Evolutionary conservation across 2,329 filamentous ascomycete species (phyloP).

Genomic region (Sporothrix euskadiensis): DNA sequence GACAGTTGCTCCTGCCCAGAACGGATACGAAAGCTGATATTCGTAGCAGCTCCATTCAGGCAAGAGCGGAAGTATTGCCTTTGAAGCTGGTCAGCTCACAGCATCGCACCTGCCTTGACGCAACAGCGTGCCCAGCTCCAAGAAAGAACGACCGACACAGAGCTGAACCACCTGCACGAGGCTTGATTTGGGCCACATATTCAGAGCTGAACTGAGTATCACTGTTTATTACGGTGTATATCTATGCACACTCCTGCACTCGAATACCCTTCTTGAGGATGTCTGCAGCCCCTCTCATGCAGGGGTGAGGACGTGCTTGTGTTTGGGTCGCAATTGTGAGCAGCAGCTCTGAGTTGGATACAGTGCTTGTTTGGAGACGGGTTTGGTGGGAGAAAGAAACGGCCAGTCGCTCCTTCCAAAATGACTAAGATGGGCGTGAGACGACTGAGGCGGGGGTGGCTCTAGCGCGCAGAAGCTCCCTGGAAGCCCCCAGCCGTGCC

Average conservation of each 20-base stretch:
- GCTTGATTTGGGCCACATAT: neutral
- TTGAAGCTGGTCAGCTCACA: neutral
- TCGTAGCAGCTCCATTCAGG: neutral
- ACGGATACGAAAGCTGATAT: neutral
- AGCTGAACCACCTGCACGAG: constrained; percentile 17
- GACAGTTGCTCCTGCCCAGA: neutral
- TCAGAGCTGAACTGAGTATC: neutral
- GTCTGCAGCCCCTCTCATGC: neutral
- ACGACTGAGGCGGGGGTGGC: constrained; percentile 1
- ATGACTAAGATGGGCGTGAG: constrained; percentile 23
- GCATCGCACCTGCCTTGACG: constrained; percentile 14
- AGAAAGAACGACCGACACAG: constrained; percentile 9
- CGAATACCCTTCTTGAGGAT: neutral
- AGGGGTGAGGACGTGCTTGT: neutral
- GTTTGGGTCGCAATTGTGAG: neutral
- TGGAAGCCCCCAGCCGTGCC: neutral
- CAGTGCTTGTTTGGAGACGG: neutral
- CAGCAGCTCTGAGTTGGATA: neutral
- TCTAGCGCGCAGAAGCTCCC: constrained; percentile 21
- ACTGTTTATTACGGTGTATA: neutral
- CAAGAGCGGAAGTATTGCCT: neutral
- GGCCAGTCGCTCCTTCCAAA: neutral
- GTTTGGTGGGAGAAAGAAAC: neutral
- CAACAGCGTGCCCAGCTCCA: neutral
- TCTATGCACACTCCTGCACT: neutral